phyloP scores from a whole-genome alignment of 1,284 basidiomycete species.

The Athelia sp. region DNA sequence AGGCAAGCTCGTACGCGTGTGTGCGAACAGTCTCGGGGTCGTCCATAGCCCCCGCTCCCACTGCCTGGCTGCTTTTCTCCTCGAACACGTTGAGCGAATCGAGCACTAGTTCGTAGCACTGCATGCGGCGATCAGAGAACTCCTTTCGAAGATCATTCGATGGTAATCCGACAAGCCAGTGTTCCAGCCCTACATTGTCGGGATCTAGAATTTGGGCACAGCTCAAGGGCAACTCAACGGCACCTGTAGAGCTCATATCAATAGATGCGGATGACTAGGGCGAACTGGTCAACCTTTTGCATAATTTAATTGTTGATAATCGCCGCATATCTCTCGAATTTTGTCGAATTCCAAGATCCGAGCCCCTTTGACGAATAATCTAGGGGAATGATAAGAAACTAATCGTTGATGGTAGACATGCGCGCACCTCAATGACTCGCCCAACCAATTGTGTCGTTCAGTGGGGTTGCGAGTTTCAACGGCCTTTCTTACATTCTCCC shows the following conservation, averaged over 20 bases:
- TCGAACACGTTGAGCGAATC: conserved; percentile 83
- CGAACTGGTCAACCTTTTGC: conserved; percentile 57
- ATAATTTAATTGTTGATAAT: conserved; percentile 83
- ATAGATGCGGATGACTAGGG: conserved; percentile 2
- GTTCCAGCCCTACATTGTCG: conserved; percentile 73
- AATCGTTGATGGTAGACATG: conserved; percentile 8
- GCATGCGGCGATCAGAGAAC: conserved; percentile 56
- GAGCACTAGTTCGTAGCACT: conserved; percentile 81
- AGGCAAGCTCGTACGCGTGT: conserved; percentile 79
- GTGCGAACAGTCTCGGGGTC: conserved; percentile 64
- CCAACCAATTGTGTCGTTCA: conserved; percentile 73
- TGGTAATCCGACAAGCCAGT: conserved; percentile 67
- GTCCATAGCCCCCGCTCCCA: conserved; percentile 26
- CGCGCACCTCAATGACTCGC: conserved; percentile 75
- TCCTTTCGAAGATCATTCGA: conserved; percentile 57
- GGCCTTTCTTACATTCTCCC: conserved; percentile 90
- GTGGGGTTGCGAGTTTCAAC: conserved; percentile 71
- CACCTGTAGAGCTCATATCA: conserved; percentile 43
- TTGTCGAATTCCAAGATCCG: conserved; percentile 82
- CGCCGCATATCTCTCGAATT: conserved; percentile 78
- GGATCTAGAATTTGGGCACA: conserved; percentile 83
- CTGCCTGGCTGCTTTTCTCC: conserved; percentile 39
- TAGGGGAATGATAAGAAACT: conserved; percentile 22
- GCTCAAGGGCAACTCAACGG: conserved; percentile 81
- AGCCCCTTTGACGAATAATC: conserved; percentile 85